phyloP scores from a whole-genome alignment of 257 asterid genomes.

The Vinca minor region DNA sequence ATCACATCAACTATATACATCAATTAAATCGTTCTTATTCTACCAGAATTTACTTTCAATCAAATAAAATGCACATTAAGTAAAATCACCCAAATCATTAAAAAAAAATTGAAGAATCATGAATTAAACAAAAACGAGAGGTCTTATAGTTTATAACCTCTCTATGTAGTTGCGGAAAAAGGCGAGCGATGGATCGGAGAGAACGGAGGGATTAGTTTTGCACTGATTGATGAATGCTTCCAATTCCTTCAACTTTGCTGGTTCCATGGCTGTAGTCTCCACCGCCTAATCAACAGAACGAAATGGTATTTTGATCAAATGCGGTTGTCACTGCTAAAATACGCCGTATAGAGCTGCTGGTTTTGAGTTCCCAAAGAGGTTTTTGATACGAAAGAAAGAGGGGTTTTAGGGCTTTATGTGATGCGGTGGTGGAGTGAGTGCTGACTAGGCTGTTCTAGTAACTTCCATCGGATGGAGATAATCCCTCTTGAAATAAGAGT shows the following conservation, averaged over 20 bases:
- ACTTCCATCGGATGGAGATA: constrained; percentile 15
- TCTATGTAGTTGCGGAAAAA: constrained; percentile 75
- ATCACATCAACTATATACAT: no score
- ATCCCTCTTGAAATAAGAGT: not conserved
- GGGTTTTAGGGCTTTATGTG: not conserved
- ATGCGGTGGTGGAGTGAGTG: no score
- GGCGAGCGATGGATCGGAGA: constrained; percentile 65
- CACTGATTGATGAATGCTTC: constrained; percentile 59
- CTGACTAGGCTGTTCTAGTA: constrained; percentile 23
- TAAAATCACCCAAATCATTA: no score
- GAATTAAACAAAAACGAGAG: not conserved
- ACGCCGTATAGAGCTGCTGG: no score
- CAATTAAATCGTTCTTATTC: no score
- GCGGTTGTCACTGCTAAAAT: not conserved
- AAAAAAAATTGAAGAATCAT: not conserved
- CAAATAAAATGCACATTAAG: not conserved
- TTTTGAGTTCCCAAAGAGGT: not conserved
- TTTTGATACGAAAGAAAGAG: not conserved
- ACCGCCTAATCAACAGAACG: constrained; percentile 1
- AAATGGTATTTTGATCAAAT: not conserved
- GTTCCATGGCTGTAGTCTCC: constrained; percentile 39
- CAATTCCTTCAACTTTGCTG: constrained; percentile 45
- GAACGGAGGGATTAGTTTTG: constrained; percentile 56
- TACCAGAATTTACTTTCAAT: constrained; percentile 3
- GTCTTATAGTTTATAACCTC: constrained; percentile 36